Conservation (phyloP, 306 rosid species). For the Trifolium dubium region DNA sequence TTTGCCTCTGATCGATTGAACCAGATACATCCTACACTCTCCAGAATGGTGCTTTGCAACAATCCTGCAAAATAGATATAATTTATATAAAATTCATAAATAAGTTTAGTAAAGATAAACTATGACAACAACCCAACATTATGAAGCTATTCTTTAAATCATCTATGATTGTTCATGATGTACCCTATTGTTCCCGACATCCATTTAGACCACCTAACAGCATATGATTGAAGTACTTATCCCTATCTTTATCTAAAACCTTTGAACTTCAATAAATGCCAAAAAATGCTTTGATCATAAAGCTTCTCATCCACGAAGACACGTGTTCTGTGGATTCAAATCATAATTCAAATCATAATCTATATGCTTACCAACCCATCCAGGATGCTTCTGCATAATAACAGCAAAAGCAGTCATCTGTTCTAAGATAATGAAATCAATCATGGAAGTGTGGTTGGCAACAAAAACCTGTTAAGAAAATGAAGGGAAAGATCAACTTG, state of each 20-base stretch:
- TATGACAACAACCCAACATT: conserved; percentile 1
- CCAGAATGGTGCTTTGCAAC: conserved; percentile 92
- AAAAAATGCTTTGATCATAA: conserved; percentile 1
- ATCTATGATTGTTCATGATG: conserved; percentile 21
- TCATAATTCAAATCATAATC: conserved; percentile 6
- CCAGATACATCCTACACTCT: conserved; percentile 95
- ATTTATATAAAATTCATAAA: neutral
- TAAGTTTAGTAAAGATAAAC: conserved; percentile 9
- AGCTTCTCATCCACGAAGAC: conserved; percentile 21
- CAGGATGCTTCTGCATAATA: conserved; percentile 98
- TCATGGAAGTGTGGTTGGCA: conserved; percentile 97
- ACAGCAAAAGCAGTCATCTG: conserved; percentile 99
- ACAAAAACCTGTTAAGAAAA: conserved; percentile 79
- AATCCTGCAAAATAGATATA: conserved; percentile 58
- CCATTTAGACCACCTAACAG: conserved; percentile 22
- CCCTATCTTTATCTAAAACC: conserved; percentile 2
- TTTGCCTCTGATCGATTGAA: conserved; percentile 89
- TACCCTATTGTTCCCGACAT: conserved; percentile 10
- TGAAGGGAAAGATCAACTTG: conserved; percentile 31
- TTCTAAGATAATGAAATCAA: conserved; percentile 91
- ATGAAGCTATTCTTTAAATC: conserved; percentile 27
- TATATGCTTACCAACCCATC: conserved; percentile 93
- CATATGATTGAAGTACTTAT: neutral
- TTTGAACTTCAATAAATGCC: neutral
- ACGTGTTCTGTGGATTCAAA: neutral